Percentiles rank a stretch among this genome's conserved stretches.
Conservation (phyloP, 805 yeast species). For the Clavispora fructus region DNA sequence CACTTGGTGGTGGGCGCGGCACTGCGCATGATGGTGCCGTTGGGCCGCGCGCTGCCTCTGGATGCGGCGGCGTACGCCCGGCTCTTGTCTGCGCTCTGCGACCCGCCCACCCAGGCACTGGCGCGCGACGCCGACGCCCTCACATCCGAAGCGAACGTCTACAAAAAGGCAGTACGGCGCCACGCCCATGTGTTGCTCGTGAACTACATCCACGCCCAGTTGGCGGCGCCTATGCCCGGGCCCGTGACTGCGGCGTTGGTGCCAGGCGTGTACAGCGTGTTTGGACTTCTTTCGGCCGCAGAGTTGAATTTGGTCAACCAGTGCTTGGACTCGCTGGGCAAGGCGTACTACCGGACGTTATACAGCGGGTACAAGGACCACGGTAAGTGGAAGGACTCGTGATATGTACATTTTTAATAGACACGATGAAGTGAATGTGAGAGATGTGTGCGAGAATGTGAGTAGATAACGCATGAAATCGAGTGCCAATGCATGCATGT, state of each 20-base stretch:
- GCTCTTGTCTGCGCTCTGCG: conserved; percentile 64
- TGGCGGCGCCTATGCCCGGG: conserved; percentile 44
- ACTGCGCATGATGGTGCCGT: conserved; percentile 44
- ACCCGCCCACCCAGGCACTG: conserved; percentile 46
- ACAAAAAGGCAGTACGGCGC: conserved; percentile 59
- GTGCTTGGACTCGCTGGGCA: conserved; percentile 63
- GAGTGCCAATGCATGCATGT: no score
- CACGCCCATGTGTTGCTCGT: conserved; percentile 56
- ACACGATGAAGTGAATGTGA: no score
- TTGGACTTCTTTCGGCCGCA: conserved; percentile 62
- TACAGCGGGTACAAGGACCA: conserved; percentile 68
- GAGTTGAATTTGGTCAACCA: conserved; percentile 62
- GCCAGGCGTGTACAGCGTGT: conserved; percentile 54
- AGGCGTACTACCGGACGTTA: conserved; percentile 59
- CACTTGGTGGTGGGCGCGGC: conserved; percentile 55
- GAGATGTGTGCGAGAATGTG: no score
- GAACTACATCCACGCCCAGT: conserved; percentile 51
- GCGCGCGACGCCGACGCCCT: conserved; percentile 30
- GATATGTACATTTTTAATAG: conserved; percentile 1
- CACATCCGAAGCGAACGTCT: conserved; percentile 49
- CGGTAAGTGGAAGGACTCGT: conserved; percentile 78
- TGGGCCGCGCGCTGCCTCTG: conserved; percentile 23
- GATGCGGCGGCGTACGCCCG: conserved; percentile 49
- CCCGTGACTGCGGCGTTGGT: conserved; percentile 44
- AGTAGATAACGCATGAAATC: no score